These are phyloP conservation scores for Saprolegnia parasitica DNA, from an alignment of 352 stramenopile species.

Conservation along the genomic window DNA sequence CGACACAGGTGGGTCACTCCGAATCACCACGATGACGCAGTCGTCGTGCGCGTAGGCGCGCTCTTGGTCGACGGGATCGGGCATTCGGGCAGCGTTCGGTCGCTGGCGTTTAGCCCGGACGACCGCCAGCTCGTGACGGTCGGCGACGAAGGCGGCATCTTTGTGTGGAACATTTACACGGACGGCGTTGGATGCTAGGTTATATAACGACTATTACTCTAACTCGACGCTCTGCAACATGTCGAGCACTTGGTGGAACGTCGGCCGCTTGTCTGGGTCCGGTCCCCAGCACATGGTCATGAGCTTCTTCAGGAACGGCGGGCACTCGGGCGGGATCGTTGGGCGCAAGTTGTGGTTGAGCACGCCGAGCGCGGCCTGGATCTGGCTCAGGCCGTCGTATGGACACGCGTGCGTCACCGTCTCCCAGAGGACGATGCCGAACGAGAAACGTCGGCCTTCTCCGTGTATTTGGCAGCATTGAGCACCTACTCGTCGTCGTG, in stretches of 20 bases:
- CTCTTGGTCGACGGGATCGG: conserved; percentile 69
- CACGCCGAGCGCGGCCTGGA: conserved; percentile 81
- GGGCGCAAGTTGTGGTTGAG: conserved; percentile 85
- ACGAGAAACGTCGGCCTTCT: conserved; percentile 88
- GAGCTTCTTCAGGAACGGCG: conserved; percentile 74
- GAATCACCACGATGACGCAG: too few relatives aligned
- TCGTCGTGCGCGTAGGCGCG: conserved; percentile 24
- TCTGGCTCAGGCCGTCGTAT: conserved; percentile 88
- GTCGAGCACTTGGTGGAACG: conserved; percentile 76
- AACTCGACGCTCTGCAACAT: conserved; percentile 40
- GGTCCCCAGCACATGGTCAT: conserved; percentile 82
- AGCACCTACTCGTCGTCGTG: conserved; percentile 81
- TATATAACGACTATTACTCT: background rate
- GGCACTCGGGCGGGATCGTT: conserved; percentile 68
- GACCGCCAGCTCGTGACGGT: conserved; percentile 89
- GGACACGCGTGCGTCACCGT: conserved; percentile 87
- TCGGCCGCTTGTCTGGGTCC: conserved; percentile 66
- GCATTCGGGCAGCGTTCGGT: conserved; percentile 69
- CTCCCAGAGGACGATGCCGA: conserved; percentile 81
- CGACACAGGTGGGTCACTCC: conserved; percentile 33
- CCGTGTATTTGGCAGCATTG: conserved; percentile 78
- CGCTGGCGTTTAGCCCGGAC: conserved; percentile 85
- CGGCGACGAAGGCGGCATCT: conserved; percentile 87
- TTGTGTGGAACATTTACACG: conserved; percentile 90
- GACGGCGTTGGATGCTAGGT: conserved; percentile 27